A percentile compares a stretch with the other conserved stretches of the same genome.
phyloP scores from a whole-genome alignment of 805 yeast genomes.

The Spencermartinsiella europaea region DNA sequence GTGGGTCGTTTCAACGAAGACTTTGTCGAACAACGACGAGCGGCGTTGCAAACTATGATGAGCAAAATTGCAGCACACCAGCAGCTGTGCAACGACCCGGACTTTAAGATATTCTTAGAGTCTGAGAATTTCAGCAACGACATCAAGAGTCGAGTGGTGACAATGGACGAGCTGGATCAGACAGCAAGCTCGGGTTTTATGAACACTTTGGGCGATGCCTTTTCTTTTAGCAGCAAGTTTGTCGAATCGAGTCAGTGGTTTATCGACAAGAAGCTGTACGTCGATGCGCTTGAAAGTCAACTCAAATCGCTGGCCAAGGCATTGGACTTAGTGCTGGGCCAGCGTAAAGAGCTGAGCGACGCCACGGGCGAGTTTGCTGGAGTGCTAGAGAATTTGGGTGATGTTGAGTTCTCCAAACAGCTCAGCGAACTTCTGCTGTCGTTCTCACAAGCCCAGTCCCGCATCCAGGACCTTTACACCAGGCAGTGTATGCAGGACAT shows the following conservation, averaged over 20 bases:
- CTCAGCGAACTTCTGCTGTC: constrained; percentile 59
- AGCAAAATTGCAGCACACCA: constrained; percentile 57
- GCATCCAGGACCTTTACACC: constrained; percentile 67
- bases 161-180: constrained; percentile 26
- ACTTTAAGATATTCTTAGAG: constrained; percentile 71
- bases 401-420: constrained; percentile 65
- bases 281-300: constrained; percentile 69
- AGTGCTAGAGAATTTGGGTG: constrained; percentile 56
- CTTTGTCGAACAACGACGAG: constrained; percentile 79
- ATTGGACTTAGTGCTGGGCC: constrained; percentile 66
- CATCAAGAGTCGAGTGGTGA: constrained; percentile 47
- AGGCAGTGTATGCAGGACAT: constrained; percentile 81
- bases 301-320: constrained; percentile 64
- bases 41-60: constrained; percentile 83
- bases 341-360: constrained; percentile 65
- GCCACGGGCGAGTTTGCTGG: constrained; percentile 64
- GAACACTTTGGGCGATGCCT: constrained; percentile 60
- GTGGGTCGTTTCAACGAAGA: constrained; percentile 89
- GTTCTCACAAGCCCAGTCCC: constrained; percentile 66
- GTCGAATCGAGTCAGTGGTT: constrained; percentile 79
- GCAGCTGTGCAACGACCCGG: constrained; percentile 61
- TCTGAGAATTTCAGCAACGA: constrained; percentile 65
- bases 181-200: constrained; percentile 48
- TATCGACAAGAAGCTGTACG: constrained; percentile 57
- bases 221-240: constrained; percentile 61